Evolutionary conservation across 164 flowering plant species (phyloP).

Genomic region (Chimonanthus salicifolius): DNA sequence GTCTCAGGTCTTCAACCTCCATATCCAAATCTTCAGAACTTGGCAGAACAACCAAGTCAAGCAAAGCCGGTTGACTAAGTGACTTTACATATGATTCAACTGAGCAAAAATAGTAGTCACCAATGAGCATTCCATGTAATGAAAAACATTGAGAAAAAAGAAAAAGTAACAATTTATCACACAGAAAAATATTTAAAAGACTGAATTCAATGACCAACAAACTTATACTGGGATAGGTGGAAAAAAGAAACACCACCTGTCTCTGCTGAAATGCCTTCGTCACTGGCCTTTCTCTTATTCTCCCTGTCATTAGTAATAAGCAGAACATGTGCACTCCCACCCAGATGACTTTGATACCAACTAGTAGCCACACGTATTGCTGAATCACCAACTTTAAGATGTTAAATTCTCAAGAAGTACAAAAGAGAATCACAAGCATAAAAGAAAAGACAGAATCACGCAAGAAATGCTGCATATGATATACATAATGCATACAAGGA

Average conservation of each 20-base stretch:
- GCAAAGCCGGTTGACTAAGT: conserved; percentile 73
- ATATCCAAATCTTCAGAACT: conserved; percentile 56
- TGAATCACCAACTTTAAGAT: conserved; percentile 24
- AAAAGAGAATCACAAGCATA: conserved; percentile 1
- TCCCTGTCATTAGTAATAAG: conserved; percentile 91
- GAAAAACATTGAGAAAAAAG: not conserved
- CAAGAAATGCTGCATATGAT: not conserved
- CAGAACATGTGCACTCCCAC: conserved; percentile 45
- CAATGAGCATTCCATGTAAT: conserved; percentile 1
- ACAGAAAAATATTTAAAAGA: not conserved
- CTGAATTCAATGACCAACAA: too few species aligned
- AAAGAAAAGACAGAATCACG: not conserved
- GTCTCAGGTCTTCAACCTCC: conserved; percentile 86
- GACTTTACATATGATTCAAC: conserved; percentile 90
- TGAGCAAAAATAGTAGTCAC: conserved; percentile 29
- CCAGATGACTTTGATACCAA: conserved; percentile 95
- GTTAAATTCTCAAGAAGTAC: not conserved
- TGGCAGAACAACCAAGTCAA: conserved; percentile 80
- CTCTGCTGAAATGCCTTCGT: conserved; percentile 90
- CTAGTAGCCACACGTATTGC: conserved; percentile 93
- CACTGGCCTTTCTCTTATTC: conserved; percentile 76
- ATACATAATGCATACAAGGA: not conserved
- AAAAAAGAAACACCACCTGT: conserved; percentile 44
- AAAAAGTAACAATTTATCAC: not conserved
- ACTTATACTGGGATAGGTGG: not conserved